phyloP scores from a whole-genome alignment of 495 filamentous ascomycete species.

The Haplographium delicatum region DNA sequence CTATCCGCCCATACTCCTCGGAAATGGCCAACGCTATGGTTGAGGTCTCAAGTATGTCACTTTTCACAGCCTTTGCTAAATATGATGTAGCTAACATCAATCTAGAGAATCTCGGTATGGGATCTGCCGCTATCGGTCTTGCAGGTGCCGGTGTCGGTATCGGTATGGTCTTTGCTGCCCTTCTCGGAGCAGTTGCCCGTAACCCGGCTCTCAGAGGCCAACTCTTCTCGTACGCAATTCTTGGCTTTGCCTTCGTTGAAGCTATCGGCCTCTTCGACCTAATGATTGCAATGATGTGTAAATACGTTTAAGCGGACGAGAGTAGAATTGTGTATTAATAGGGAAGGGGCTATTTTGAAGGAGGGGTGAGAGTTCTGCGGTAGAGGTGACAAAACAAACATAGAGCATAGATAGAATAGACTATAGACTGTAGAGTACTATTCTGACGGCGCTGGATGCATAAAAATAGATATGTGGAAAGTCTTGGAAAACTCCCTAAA shows the following conservation, averaged over 20 bases:
- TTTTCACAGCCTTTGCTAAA: too few relatives aligned
- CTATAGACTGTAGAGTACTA: slow-evolving; percentile 18
- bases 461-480: not conserved
- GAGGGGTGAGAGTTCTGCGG: not conserved
- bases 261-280: slow-evolving; percentile 91
- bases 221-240: slow-evolving; percentile 90
- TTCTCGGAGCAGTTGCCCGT: slow-evolving; percentile 78
- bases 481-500: too few relatives aligned
- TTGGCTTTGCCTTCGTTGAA: slow-evolving; percentile 91
- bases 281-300: slow-evolving; percentile 88
- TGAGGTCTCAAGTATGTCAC: slow-evolving; percentile 76
- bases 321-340: too few relatives aligned
- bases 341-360: not conserved
- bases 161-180: slow-evolving; percentile 83
- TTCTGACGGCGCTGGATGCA: slow-evolving; percentile 17
- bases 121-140: slow-evolving; percentile 81
- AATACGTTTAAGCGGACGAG: slow-evolving; percentile 59
- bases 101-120: slow-evolving; percentile 86
- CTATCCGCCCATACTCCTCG: slow-evolving; percentile 68
- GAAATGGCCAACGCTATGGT: slow-evolving; percentile 82
- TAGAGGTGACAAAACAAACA: not conserved
- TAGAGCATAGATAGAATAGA: slow-evolving; percentile 7
- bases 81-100: too few relatives aligned
- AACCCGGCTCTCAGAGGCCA: slow-evolving; percentile 86
- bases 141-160: slow-evolving; percentile 91